Conservation (phyloP, 1,284 basidiomycete genomes). For the Ganoderma lucidum region DNA sequence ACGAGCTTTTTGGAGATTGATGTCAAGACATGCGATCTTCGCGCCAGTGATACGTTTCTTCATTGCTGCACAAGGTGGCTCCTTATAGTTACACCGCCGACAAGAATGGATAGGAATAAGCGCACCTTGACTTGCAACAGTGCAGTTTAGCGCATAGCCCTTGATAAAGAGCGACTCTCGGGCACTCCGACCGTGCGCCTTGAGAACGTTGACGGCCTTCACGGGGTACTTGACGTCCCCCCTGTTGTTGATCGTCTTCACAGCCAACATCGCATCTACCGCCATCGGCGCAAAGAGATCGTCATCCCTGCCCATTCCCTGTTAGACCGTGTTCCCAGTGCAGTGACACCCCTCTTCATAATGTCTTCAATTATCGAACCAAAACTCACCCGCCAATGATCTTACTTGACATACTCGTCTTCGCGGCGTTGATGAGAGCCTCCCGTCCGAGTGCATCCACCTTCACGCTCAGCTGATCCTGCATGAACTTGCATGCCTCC, state of each 20-base stretch:
- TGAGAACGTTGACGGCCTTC: slow-evolving; percentile 99
- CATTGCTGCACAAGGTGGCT: slow-evolving; percentile 75
- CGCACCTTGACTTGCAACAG: slow-evolving; percentile 96
- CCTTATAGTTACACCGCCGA: slow-evolving; percentile 3
- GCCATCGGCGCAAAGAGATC: slow-evolving; percentile 99
- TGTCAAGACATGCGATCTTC: slow-evolving; percentile 98
- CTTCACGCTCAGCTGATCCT: slow-evolving; percentile 96
- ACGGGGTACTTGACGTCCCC: slow-evolving; percentile 99
- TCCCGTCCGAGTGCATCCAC: slow-evolving; percentile 93
- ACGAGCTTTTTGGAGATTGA: slow-evolving; percentile 96
- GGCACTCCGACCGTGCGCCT: slow-evolving; percentile 97
- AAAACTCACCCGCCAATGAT: slow-evolving; percentile 91
- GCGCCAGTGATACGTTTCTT: slow-evolving; percentile 93
- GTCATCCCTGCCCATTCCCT: slow-evolving; percentile 71
- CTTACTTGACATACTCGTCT: slow-evolving; percentile 99
- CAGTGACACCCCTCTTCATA: no score
- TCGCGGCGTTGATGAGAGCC: slow-evolving; percentile 95
- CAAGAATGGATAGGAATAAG: slow-evolving; percentile 17
- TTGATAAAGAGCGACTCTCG: slow-evolving; percentile 95
- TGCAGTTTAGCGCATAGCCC: slow-evolving; percentile 99
- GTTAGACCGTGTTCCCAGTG: neutral
- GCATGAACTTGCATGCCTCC: slow-evolving; percentile 98
- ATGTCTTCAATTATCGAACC: neutral
- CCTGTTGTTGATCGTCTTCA: slow-evolving; percentile 93
- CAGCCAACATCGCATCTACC: slow-evolving; percentile 98